Evolutionary conservation across 176 grass and related monocot species (phyloP), one percentile per base, ranked within the genome.

Genomic region (Triticum timopheevii): DNA sequence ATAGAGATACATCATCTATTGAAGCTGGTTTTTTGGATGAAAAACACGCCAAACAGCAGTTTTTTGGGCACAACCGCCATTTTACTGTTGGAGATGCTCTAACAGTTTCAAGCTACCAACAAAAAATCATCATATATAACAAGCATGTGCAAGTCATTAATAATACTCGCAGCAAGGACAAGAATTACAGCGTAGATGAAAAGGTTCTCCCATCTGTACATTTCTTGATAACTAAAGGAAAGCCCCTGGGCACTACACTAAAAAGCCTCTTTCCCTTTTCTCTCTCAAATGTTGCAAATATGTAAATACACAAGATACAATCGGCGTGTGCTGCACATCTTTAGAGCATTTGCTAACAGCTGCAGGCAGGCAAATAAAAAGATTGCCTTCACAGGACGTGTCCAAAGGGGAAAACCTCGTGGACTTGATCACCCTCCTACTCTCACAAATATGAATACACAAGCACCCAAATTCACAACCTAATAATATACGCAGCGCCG

Each of bases 291-390:
- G 54, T 52, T 40, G 80, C 44, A 69, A 15, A 74, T 44, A 74
- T 27, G 44, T 38, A n/a, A n/a, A 27, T 49, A 56, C 61, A 76
- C 85, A 62, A 68, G 44, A 85, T 65, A 40, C 24, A 75, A 30
- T 56, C 34, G 35, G 59, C 61, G 84, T 81, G 86, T 64, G 50
- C 78, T 71, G 64, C 50, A 62, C 5, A 24, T 77, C 79, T 91
- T 54, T 62, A 69, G 2, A 80, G 42, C 25, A 31, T 27, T 27
- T 39, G 24, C 80, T 49, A 61, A 35, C 28, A 24, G 44, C 62
- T 88, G 39, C 70, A 64, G 63, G 62, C 50, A 85, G 89, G 89
- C 85, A 84, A 91, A 81, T 84, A 88, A 91, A 91, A 95, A 88
- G 27, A 88, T 87, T 86, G 91, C 88, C 89, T 88, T 80, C 81